Conservation (phyloP, 2,329 filamentous ascomycete genomes). For the Penicillium expansum region DNA sequence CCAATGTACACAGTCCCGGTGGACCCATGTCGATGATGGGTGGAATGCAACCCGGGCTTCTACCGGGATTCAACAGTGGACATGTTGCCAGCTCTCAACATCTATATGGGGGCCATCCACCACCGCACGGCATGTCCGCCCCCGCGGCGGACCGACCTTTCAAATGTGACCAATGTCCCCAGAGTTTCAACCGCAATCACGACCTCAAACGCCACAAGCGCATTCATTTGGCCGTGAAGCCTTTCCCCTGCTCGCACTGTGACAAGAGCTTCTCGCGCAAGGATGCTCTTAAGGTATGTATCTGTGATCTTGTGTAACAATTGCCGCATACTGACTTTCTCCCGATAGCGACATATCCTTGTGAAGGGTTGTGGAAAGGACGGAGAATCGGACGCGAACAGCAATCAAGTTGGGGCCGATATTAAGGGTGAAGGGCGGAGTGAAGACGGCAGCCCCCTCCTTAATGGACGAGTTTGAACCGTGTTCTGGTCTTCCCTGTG, state of each 20-base stretch:
- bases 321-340: background rate
- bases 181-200: slow-evolving; percentile 94
- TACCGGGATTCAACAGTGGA: slow-evolving; percentile 59
- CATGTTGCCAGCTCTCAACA: slow-evolving; percentile 57
- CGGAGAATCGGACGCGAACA: slow-evolving; percentile 22
- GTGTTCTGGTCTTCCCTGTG: slow-evolving; percentile 5
- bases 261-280: slow-evolving; percentile 97
- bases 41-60: slow-evolving; percentile 55
- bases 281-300: slow-evolving; percentile 87
- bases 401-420: slow-evolving; percentile 9
- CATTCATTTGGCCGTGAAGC: slow-evolving; percentile 93
- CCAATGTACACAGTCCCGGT: slow-evolving; percentile 72
- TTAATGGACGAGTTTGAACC: slow-evolving; percentile 18
- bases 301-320: background rate
- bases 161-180: slow-evolving; percentile 87
- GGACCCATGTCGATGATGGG: slow-evolving; percentile 70
- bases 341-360: slow-evolving; percentile 59
- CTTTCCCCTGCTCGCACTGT: slow-evolving; percentile 85
- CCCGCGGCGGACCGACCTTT: slow-evolving; percentile 78
- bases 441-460: slow-evolving; percentile 22
- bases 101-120: slow-evolving; percentile 58
- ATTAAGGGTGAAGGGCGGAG: slow-evolving; percentile 22
- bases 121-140: slow-evolving; percentile 54
- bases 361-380: slow-evolving; percentile 65
- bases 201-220: slow-evolving; percentile 94